Base-by-base conservation (phyloP, 345 rosid genomes). In the Hevea brasiliensis region DNA sequence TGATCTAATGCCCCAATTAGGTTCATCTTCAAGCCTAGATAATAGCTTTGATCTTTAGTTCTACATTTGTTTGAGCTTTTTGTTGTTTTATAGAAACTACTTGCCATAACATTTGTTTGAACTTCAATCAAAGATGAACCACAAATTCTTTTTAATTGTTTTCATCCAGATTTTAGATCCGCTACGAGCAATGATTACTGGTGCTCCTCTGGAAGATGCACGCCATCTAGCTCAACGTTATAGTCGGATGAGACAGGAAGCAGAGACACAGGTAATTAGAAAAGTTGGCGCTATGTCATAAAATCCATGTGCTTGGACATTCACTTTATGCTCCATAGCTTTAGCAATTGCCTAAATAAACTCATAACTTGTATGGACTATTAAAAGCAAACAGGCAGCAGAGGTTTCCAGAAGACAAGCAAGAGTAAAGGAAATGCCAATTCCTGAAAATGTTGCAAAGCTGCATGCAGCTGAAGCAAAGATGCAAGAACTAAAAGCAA, bases 191-290 rank as follows among this genome's bases (percentile, higher is more conserved):
- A 95, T 92, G 96, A 75, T 81, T 24, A 74, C 45, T 8, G 94
- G 96, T 71, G 55, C 92, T 80, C 94, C 93, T 68, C 75, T 92
- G 68, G 98, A 92, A 83, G 99, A 92, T 77, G 98, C 98, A 48
- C 98, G 98, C 41, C 97, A 89, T 88, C 91, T 94, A 35, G 98
- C 98, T 70, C 98, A 94, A 82, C 98, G 97, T 69, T 94, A 94
- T 74, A 92, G 97, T 79, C 94, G 97, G 65, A 92, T 95, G 99
- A 90, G 98, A 79, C 98, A 92, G 86, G 98, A 94, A 83, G 98
- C 98, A 53, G 98, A 94, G 85, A 32, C 85, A 26, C 91, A 88
- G 92, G 98, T 94, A 88, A 81, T 72, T 55, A 56, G 72, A 77
- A 26, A 57, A 32, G n/a, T 11, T 53, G 47, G 56, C 51, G 58